Base-by-base conservation (phyloP, 208 protist species). In the Crithidia fasciculata region DNA sequence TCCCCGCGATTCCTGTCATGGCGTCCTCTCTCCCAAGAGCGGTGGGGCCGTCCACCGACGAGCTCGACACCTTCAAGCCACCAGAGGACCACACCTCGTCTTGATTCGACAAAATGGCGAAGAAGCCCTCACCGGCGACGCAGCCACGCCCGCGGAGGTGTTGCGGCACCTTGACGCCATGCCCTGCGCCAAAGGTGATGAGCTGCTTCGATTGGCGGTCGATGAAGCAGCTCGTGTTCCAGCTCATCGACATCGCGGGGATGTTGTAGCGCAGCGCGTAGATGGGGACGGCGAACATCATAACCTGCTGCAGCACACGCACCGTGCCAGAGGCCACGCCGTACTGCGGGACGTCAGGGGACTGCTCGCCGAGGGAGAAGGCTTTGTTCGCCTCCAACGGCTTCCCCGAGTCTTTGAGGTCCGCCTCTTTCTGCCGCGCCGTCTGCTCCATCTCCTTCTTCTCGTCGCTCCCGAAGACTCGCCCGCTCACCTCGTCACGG, bases 181-280 rank as follows among this genome's bases (percentile, higher is more conserved):
- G 76, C 5, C 71, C 64, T 0, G 66, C 67, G 10, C 92, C 92
- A 63, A 96, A 96, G 18, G 88, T 95, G 18, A 91, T 85, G 47
- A 95, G 80, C 76, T 92, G 86, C 68, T 93, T 92, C 18, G 85
- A 76, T 5, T 75, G 61, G 10, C 88, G 67, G 72, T 96, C 90
- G 39, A 96, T 86, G 61, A 94, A 83, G 73, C 89, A 95, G 80
- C 88, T 95, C 16, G 86, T 94, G 78, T 86, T 89, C 78, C 78
- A 91, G 50, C 88, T 84, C 88, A 96, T 93, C 4, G 92, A 96
- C 90, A 96, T 96, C 57, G 87, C 92, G n/a, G 89, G 88, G 12
- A 96, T 76, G 63, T 89, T 91, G 79, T 96, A 96, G 52, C 83
- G 89, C 60, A 95, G 75, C 0, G 81, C 58, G 71, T 95, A 95